phyloP scores from a whole-genome alignment of 2,329 filamentous ascomycete species.

The Akanthomyces uredinophilus region DNA sequence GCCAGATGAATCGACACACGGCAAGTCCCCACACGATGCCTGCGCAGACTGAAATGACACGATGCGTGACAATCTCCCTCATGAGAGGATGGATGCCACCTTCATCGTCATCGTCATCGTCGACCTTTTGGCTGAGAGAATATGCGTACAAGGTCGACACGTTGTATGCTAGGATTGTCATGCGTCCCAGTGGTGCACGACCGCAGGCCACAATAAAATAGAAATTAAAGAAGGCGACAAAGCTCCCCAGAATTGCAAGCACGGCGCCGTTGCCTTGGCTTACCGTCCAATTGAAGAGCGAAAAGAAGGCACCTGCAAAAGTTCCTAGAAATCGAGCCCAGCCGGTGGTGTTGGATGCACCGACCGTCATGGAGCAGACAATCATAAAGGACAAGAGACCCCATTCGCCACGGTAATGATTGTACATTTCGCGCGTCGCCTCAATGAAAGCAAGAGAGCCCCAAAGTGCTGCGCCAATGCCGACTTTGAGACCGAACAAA shows the following conservation, averaged over 20 bases:
- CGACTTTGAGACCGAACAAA: slow-evolving; percentile 81
- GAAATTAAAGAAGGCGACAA: slow-evolving; percentile 73
- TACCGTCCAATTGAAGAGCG: slow-evolving; percentile 69
- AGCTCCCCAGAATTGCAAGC: slow-evolving; percentile 70
- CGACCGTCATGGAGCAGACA: slow-evolving; percentile 91
- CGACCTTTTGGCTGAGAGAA: slow-evolving; percentile 69
- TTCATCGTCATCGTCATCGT: slow-evolving; percentile 73
- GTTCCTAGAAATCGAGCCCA: slow-evolving; percentile 78
- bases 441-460: slow-evolving; percentile 77
- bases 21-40: slow-evolving; percentile 86
- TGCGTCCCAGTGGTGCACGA: slow-evolving; percentile 80
- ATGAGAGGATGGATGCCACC: slow-evolving; percentile 76
- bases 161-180: slow-evolving; percentile 90
- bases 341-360: slow-evolving; percentile 84
- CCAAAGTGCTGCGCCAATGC: slow-evolving; percentile 76
- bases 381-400: slow-evolving; percentile 93
- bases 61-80: slow-evolving; percentile 74
- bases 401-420: slow-evolving; percentile 87
- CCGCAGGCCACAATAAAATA: slow-evolving; percentile 76
- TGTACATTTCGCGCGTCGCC: slow-evolving; percentile 67
- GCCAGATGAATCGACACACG: slow-evolving; percentile 80
- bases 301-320: slow-evolving; percentile 67
- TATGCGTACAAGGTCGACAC: slow-evolving; percentile 88
- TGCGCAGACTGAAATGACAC: slow-evolving; percentile 72
- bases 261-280: slow-evolving; percentile 65